Percentiles rank a stretch among this genome's conserved stretches.
Evolutionary conservation across 306 rosid genomes (phyloP).

Genomic region (Begonia peltatifolia): DNA sequence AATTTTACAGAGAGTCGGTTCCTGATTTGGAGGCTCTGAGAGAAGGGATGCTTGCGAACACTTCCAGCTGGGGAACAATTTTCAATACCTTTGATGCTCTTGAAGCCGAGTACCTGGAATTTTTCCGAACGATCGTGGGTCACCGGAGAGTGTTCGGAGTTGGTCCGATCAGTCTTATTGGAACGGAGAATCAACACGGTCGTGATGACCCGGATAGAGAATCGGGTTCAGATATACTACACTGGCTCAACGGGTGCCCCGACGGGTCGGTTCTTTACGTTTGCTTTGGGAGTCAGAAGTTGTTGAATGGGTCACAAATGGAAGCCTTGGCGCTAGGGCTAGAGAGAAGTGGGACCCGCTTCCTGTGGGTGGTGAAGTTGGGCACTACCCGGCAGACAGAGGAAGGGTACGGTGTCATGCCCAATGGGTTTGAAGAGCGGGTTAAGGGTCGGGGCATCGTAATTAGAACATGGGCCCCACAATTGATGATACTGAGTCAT

Average conservation of each 20-base stretch:
- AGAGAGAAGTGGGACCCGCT: conserved; percentile 26
- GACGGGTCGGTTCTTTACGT: conserved; percentile 52
- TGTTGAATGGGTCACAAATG: conserved; percentile 29
- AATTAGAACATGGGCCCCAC: conserved; percentile 40
- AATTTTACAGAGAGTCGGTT: conserved; percentile 18
- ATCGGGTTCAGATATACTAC: background rate
- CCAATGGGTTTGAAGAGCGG: conserved; percentile 36
- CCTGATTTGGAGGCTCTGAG: conserved; percentile 30
- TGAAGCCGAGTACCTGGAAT: conserved; percentile 24
- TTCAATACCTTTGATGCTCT: conserved; percentile 24
- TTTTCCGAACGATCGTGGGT: conserved; percentile 8
- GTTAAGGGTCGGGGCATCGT: conserved; percentile 31
- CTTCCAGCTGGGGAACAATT: conserved; percentile 29
- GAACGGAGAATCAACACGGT: background rate
- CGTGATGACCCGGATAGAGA: background rate
- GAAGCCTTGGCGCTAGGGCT: conserved; percentile 57
- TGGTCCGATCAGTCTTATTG: conserved; percentile 29
- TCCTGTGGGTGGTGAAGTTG: conserved; percentile 46
- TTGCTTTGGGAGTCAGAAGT: conserved; percentile 67
- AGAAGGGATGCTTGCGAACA: conserved; percentile 16
- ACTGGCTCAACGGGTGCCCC: conserved; percentile 38
- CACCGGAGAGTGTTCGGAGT: conserved; percentile 20
- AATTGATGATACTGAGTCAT: conserved; percentile 28
- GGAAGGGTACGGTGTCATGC: conserved; percentile 21
- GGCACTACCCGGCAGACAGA: conserved; percentile 8